Evolutionary conservation across 345 rosid species (phyloP).

Genomic region (Salix viminalis): DNA sequence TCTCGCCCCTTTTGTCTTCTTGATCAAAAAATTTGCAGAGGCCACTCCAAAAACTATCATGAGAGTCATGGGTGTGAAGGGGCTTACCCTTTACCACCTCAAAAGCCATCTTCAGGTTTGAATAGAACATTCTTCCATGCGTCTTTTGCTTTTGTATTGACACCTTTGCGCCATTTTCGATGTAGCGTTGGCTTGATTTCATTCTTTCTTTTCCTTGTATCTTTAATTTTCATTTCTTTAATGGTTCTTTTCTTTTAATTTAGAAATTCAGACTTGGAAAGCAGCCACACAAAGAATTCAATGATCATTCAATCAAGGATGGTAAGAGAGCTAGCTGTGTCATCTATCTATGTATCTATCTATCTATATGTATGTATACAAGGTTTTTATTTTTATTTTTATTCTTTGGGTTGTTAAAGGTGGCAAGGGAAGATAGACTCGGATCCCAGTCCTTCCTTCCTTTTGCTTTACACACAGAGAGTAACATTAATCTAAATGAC

Average conservation of each 20-base stretch:
- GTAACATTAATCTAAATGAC: neutral
- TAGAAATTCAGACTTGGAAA: constrained; percentile 98
- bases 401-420: neutral
- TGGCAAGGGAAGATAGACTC: neutral
- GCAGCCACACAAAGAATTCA: constrained; percentile 98
- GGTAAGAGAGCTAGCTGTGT: constrained; percentile 49
- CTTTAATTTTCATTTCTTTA: constrained; percentile 5
- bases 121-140: constrained; percentile 24
- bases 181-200: constrained; percentile 12
- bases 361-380: neutral
- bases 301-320: constrained; percentile 91
- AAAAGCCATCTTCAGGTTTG: constrained; percentile 99
- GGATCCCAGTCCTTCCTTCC: neutral
- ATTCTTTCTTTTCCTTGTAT: constrained; percentile 11
- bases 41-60: constrained; percentile 99
- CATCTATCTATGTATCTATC: neutral
- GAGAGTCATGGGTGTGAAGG: constrained; percentile 99
- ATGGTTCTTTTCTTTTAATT: constrained; percentile 8
- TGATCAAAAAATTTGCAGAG: constrained; percentile 42
- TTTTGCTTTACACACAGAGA: neutral
- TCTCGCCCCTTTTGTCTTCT: neutral
- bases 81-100: constrained; percentile 99
- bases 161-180: constrained; percentile 19
- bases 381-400: constrained; percentile 23
- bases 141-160: constrained; percentile 13